Conservation (phyloP, 2,329 filamentous ascomycete genomes). For the Sclerotinia trifoliorum region DNA sequence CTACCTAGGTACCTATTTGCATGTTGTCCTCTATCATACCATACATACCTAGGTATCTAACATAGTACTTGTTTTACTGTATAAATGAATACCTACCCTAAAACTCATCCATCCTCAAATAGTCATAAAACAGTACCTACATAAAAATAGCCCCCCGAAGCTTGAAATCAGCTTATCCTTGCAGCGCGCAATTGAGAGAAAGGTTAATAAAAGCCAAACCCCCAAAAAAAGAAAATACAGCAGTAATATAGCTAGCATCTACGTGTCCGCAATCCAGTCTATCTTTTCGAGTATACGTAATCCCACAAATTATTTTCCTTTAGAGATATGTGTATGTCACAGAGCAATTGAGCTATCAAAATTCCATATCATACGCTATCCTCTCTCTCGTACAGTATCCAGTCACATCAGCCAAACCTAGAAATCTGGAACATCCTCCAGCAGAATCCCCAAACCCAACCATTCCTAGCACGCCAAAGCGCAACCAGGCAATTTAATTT, state of each 20-base stretch:
- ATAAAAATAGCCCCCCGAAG: not conserved
- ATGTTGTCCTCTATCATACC: not conserved
- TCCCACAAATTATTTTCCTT: too few species aligned
- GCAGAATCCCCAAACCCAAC: not conserved
- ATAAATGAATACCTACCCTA: too few species aligned
- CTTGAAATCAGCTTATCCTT: slow-evolving; percentile 12
- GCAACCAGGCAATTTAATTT: not conserved
- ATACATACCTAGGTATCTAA: not conserved
- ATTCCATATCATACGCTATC: too few species aligned
- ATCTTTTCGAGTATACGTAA: too few species aligned
- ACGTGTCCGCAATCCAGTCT: slow-evolving; percentile 1
- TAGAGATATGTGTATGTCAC: too few species aligned
- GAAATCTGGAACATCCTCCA: not conserved
- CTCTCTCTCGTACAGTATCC: not conserved
- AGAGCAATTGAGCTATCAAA: too few species aligned
- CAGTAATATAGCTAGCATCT: not conserved
- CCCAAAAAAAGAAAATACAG: not conserved
- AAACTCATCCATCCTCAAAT: not conserved
- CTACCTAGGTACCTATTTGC: not conserved
- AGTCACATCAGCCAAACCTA: not conserved
- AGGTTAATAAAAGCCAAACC: not conserved
- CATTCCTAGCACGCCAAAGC: slow-evolving; percentile 2
- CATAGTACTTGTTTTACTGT: too few species aligned
- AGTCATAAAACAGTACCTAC: not conserved
- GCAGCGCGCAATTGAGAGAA: not conserved